Conservation (phyloP, 2,329 filamentous ascomycete species). For the Epichloe sp. region DNA sequence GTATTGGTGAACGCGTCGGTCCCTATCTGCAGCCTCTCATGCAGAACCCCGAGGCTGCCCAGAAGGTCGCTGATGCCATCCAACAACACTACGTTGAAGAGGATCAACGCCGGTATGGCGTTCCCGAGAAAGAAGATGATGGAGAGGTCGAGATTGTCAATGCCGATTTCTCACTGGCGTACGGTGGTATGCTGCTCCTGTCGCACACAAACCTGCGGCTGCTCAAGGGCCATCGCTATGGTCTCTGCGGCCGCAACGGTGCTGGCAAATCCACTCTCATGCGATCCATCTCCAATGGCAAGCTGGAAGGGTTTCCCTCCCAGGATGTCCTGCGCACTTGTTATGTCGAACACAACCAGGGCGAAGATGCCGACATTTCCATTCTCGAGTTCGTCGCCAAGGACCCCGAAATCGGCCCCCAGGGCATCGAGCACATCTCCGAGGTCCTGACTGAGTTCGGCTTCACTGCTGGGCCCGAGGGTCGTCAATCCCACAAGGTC, state of each 20-base stretch:
- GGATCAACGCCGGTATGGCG: constrained; percentile 76
- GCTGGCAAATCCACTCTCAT: constrained; percentile 98
- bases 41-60: constrained; percentile 42
- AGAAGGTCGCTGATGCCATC: constrained; percentile 58
- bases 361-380: constrained; percentile 90
- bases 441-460: constrained; percentile 82
- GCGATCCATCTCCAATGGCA: constrained; percentile 89
- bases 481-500: constrained; percentile 77
- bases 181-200: constrained; percentile 91
- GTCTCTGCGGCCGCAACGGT: constrained; percentile 92
- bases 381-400: constrained; percentile 88
- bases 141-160: constrained; percentile 96
- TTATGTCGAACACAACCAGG: constrained; percentile 98
- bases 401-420: constrained; percentile 71
- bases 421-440: constrained; percentile 69
- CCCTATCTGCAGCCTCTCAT: constrained; percentile 68
- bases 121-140: constrained; percentile 75
- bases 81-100: constrained; percentile 69
- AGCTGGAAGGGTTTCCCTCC: constrained; percentile 90
- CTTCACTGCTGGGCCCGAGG: constrained; percentile 80
- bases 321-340: constrained; percentile 89
- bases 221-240: constrained; percentile 92
- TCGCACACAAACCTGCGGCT: constrained; percentile 92
- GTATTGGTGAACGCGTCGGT: constrained; percentile 54
- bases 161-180: constrained; percentile 91